Base-by-base conservation (phyloP, 306 rosid species). In the Hylodesmum podocarpum region DNA sequence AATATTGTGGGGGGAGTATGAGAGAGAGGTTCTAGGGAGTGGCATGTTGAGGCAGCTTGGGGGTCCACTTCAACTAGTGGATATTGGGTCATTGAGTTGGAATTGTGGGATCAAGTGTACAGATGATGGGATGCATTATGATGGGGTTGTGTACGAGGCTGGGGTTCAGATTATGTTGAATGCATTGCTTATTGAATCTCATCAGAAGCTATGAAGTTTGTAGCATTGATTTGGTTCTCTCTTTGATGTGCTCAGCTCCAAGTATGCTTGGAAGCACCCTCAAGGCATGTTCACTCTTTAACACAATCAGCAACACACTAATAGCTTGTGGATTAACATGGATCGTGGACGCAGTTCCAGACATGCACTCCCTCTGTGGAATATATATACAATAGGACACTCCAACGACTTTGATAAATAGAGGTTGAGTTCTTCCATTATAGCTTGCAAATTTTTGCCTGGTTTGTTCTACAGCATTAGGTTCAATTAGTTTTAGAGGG, bases 161-260 rank as follows among this genome's bases (percentile, higher is more conserved):
- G 88, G 88, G 0, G 78, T 92, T 81, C 99, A 95, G 25, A 81
- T 95, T 62, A 73, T 89, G 91, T 82, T 95, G 0, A 92, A 95
- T 84, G 99, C 97, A 54, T 83, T 95, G 91, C 91, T 95, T 62
- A 90, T 92, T 72, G 94, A 92, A 72, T 95, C 99, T 81, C 96
- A 95, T 75, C 99, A 95, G 89, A 95, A 85, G 84, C 90, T 95
- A 55, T 94, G 88, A 94, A 75, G 70, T 43, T 21, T 39, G 73
- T 77, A 61, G 76, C 71, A 55, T 61, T 49, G 44, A 29, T 13
- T 10, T 70, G 40, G 15, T 82, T 75, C 33, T 14, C 28, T 78
- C 70, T 39, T 73, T 25, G 57, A 40, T 57, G 68, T 78, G 28
- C 57, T 66, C 73, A 25, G 50, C 50, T 66, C 70, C n/a, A n/a